Conservation (phyloP, 1,139 yeast genomes). For the Arxiozyma telluris region DNA sequence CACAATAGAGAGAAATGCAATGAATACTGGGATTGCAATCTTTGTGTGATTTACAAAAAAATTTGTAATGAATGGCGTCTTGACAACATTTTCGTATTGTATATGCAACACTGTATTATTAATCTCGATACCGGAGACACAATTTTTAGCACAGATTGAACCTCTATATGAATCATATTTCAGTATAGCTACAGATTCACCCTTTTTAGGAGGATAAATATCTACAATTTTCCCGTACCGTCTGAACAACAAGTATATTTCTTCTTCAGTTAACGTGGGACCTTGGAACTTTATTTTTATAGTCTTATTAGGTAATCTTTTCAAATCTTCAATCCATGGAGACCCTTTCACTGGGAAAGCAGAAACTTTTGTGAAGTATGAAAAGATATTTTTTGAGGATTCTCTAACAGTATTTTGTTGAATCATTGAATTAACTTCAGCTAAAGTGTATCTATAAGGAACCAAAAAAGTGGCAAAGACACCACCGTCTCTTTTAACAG, state of each 20-base stretch:
- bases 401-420: conserved; percentile 39
- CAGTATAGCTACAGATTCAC: conserved; percentile 41
- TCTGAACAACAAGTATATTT: conserved; percentile 69
- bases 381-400: conserved; percentile 25
- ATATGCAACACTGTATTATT: conserved; percentile 62
- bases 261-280: conserved; percentile 67
- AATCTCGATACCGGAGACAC: conserved; percentile 68
- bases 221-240: conserved; percentile 80
- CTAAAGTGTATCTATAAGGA: conserved; percentile 42
- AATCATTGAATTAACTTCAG: conserved; percentile 44
- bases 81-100: conserved; percentile 52
- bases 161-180: conserved; percentile 49
- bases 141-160: conserved; percentile 82
- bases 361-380: conserved; percentile 37
- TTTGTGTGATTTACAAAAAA: conserved; percentile 69
- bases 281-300: conserved; percentile 71
- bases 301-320: conserved; percentile 58
- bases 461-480: conserved; percentile 73
- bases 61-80: conserved; percentile 45
- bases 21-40: conserved; percentile 51
- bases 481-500: conserved; percentile 80
- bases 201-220: conserved; percentile 48
- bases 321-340: conserved; percentile 94
- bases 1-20: conserved; percentile 59
- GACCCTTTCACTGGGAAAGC: conserved; percentile 75